Conservation (phyloP, 2,329 filamentous ascomycete species). For the Dothistroma pini region DNA sequence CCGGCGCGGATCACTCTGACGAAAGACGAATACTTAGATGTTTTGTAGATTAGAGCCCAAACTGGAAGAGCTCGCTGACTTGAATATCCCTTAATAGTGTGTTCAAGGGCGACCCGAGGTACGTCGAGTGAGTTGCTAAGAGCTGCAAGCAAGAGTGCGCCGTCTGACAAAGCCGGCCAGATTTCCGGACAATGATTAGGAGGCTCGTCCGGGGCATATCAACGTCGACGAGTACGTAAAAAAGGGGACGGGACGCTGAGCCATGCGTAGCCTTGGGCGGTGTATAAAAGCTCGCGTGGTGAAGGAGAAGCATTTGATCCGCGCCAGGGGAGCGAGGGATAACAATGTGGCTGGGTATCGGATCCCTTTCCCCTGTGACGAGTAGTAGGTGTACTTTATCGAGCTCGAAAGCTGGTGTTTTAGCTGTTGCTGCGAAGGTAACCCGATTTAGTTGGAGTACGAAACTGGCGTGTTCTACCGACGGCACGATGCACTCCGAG, state of each 20-base stretch:
- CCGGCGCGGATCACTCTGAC: constrained; percentile 8
- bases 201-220: neutral
- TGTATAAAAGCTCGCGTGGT: neutral
- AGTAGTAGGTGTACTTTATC: neutral
- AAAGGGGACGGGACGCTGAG: neutral
- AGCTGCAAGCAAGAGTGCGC: neutral
- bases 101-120: constrained; percentile 12
- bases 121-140: neutral
- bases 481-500: neutral
- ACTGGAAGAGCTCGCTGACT: constrained; percentile 16
- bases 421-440: neutral
- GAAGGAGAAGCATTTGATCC: neutral
- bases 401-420: neutral
- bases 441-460: neutral
- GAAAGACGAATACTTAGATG: constrained; percentile 24
- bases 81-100: constrained; percentile 9
- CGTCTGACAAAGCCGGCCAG: neutral
- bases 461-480: neutral
- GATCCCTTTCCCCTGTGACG: neutral
- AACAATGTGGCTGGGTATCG: neutral
- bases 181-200: neutral
- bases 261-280: neutral
- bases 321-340: neutral
- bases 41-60: constrained; percentile 26
- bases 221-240: neutral